Evolutionary conservation across 2,329 filamentous ascomycete species (phyloP), one percentile per base, ranked within the genome.

Genomic region (Xylariaceae sp.): DNA sequence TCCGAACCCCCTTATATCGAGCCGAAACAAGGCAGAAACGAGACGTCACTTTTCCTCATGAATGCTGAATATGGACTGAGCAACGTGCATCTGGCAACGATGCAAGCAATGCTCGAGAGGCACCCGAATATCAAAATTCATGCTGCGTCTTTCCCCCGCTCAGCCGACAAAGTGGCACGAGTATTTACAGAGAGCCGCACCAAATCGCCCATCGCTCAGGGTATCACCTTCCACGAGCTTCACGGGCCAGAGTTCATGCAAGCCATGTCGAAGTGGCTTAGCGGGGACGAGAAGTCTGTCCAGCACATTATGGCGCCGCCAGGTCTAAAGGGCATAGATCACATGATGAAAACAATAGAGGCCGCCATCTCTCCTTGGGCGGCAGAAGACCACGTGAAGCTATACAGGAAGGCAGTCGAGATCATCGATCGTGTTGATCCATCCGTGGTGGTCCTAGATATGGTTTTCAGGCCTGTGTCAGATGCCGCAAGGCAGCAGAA

Each of bases 401-500:
- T 55, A 15, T 53, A 47, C 33, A 24, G 50, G 19, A 33, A 38
- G 32, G 24, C 48, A 17, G 42, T 19, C 9, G 36, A 40, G n/a
- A 37, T 49, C n/a, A 49, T 47, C n/a, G 40, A 47, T 18, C 24
- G 42, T 1, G 34, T 54, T 4, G 45, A 54, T 33, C 50, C 53
- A 17, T 47, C 53, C 12, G 9, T 53, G 18, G 44, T 54, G 4
- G 43, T 55, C 9, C 37, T 53, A 19, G 53, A 55, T 31, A 44
- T 39, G 13, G 22, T 49, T 11, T 42, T 50, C 12, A 38, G 47
- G 6, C 52, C 51, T 19, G 38, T 43, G 15, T 43, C 54, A 19
- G 22, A 26, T 6, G 22, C 22, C 22, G 11, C 22, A 11, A 6
- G 22, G 22, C 6, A 26, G 6, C 22, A 11, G 6, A 26, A 26